Base-by-base conservation (phyloP, 2,329 filamentous ascomycete species). In the Talaromyces rugulosus region DNA sequence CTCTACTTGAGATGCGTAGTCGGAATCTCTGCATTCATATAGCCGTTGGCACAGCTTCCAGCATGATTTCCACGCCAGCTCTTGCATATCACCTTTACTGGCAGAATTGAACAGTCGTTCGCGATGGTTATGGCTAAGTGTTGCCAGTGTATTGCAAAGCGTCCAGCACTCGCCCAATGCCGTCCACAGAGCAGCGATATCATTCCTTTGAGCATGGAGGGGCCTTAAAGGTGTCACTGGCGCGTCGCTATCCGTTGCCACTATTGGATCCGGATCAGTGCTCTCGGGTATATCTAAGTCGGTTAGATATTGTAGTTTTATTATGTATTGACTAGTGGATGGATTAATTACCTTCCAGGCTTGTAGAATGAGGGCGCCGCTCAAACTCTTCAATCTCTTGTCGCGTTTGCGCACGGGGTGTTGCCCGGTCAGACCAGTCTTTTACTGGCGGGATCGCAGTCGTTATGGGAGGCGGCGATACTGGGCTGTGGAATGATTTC, bases 131-230 rank as follows among this genome's bases (percentile, higher is more conserved):
- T 90, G 93, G 74, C 92, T 96, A 18, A 96, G 82, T 66, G 85
- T 91, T 27, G 92, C 91, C 34, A 97, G 80, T 0, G 92, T 96
- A 71, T 96, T 97, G 79, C 93, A 97, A 14, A 97, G 80, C 0
- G 89, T 96, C 93, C 93, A 97, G 75, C 92, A 96, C 78, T 96
- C 91, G 64, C 89, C 86, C 16, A 97, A 81, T 2, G 92, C 91
- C 33, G 86, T 86, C 64, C 86, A 86, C n/a, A 96, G 79, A 7
- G 89, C 88, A 63, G 83, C 85, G 34, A 82, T 81, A 69, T 82
- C 82, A 53, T 85, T 79, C 61, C 87, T 82, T 33, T 81, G 81
- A 61, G 88, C 82, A 2, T 72, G 70, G 34, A 75, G 40, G 66
- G 44, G 69, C 74, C 23, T 75, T 77, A 73, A 80, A 54, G 27